A percentile compares a stretch with the other conserved stretches of the same genome.
Conservation (phyloP, 1,284 basidiomycete genomes). For the Cutaneotrichosporon cutaneum region DNA sequence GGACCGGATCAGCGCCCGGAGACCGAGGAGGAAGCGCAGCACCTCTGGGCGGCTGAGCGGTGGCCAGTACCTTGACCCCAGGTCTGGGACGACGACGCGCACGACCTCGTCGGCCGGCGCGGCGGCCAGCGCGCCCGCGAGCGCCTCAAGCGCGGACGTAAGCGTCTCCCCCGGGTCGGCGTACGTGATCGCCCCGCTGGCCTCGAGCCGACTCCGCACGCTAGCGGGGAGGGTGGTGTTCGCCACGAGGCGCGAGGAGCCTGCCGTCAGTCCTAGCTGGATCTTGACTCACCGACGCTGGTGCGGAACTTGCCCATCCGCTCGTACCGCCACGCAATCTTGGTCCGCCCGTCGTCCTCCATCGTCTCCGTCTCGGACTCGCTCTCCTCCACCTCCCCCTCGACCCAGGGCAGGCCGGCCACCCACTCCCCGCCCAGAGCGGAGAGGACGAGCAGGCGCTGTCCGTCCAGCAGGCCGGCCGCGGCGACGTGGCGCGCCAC, state of each 20-base stretch:
- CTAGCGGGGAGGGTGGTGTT: conserved; percentile 32
- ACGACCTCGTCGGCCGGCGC: neutral
- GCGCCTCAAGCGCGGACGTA: neutral
- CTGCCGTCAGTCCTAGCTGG: neutral
- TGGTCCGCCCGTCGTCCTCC: conserved; percentile 56
- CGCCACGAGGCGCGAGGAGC: conserved; percentile 13
- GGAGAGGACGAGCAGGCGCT: conserved; percentile 69
- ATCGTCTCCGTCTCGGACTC: conserved; percentile 57
- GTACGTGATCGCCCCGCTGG: neutral
- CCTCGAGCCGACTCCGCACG: conserved; percentile 23
- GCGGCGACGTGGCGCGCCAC: conserved; percentile 83
- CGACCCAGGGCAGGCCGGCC: conserved; percentile 74
- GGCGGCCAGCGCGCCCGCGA: conserved; percentile 9
- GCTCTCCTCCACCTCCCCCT: conserved; percentile 51
- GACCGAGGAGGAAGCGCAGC: conserved; percentile 65
- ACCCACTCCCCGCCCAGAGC: conserved; percentile 56
- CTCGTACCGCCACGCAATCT: conserved; percentile 96
- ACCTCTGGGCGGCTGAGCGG: conserved; percentile 60
- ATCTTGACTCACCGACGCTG: conserved; percentile 58
- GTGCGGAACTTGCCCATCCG: conserved; percentile 88
- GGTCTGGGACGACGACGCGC: conserved; percentile 57
- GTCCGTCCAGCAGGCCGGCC: conserved; percentile 74
- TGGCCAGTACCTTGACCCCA: conserved; percentile 73
- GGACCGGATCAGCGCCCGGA: conserved; percentile 64
- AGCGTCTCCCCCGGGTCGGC: conserved; percentile 3